Evolutionary conservation across 2,329 filamentous ascomycete genomes (phyloP), one percentile per base, ranked within the genome.

Genomic region (Onygena corvina): DNA sequence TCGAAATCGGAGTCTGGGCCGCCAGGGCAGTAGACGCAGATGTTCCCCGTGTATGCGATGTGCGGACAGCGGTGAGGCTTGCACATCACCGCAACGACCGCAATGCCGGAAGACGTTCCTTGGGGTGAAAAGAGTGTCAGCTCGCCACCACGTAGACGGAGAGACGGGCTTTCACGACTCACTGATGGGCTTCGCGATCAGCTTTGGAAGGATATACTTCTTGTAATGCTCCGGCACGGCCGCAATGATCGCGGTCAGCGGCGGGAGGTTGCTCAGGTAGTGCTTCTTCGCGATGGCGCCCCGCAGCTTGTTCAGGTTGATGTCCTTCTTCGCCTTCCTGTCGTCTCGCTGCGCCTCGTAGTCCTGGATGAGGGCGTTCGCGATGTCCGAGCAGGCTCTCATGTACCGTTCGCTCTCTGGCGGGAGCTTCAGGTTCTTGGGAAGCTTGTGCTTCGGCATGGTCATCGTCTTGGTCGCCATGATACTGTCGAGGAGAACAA

Each of bases 151-250:
- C 31, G 20, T 31, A 40, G 18, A 11, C 50, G 30, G 25, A 3
- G 18, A 27, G 36, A n/a, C 4, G 20, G 20, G 0, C 9, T 6
- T 40, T 25, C 20, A 16, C 21, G 34, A 71, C 76, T 60, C 75
- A 84, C 86, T 77, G 52, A 98, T 96, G 1, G 92, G 92, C 69
- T 98, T 98, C 21, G 93, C 92, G 59, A 98, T 88, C 54, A 98
- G 74, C 69, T 94, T 94, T 16, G 89, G 92, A 54, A 96, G 70
- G 53, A 98, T 95, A 61, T 96, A 96, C 71, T 96, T 98, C 74
- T 96, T 98, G 72, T 96, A 95, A 66, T 96, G 89, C 65, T 98
- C 92, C n/a, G 93, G 93, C 30, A 98, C 90, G 7, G 92, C 92
- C 49, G 92, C 87, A 62, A 98, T 96, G 62, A 98, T 98, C 52